These are phyloP conservation scores for Metschnikowia borealis DNA, from an alignment of 805 yeast genomes.

Conservation along the genomic window DNA sequence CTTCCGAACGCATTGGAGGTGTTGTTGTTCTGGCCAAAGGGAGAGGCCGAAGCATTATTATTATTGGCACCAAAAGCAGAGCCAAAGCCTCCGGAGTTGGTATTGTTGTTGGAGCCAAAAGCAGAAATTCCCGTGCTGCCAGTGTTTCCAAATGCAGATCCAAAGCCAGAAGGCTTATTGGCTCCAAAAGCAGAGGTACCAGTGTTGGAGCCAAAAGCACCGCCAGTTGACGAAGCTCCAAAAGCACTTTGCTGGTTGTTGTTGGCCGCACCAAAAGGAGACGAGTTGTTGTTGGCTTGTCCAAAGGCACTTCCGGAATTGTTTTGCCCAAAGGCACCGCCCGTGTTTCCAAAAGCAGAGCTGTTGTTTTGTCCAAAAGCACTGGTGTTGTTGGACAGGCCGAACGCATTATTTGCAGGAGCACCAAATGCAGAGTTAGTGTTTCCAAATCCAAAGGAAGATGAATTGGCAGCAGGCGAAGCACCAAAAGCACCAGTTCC, in stretches of 20 bases:
- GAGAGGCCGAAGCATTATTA: conserved; percentile 8
- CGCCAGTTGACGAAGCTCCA: neutral
- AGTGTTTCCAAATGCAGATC: conserved; percentile 25
- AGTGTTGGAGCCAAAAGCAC: conserved; percentile 12
- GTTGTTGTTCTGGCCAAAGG: conserved; percentile 14
- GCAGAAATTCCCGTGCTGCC: conserved; percentile 17
- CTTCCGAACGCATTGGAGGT: conserved; percentile 28
- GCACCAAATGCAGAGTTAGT: conserved; percentile 16
- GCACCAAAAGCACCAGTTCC: conserved; percentile 23
- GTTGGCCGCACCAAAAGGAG: conserved; percentile 14
- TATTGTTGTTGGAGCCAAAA: conserved; percentile 24
- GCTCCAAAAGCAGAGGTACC: conserved; percentile 10
- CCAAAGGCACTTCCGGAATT: conserved; percentile 22
- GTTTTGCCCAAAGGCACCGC: conserved; percentile 22
- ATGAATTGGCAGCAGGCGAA: conserved; percentile 10
- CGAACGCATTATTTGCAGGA: conserved; percentile 39
- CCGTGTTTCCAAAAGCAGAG: conserved; percentile 1
- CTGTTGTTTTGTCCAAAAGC: conserved; percentile 25
- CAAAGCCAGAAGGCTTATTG: conserved; percentile 24
- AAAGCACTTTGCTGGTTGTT: conserved; percentile 6
- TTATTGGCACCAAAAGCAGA: conserved; percentile 14
- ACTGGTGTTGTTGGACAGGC: conserved; percentile 18
- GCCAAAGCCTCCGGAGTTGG: conserved; percentile 18
- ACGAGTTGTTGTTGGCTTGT: conserved; percentile 11
- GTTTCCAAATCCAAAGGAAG: conserved; percentile 6